Evolutionary conservation across 768 basidiomycete genomes (phyloP), one percentile per base, ranked within the genome.

Genomic region (Fomitopsis serialis): DNA sequence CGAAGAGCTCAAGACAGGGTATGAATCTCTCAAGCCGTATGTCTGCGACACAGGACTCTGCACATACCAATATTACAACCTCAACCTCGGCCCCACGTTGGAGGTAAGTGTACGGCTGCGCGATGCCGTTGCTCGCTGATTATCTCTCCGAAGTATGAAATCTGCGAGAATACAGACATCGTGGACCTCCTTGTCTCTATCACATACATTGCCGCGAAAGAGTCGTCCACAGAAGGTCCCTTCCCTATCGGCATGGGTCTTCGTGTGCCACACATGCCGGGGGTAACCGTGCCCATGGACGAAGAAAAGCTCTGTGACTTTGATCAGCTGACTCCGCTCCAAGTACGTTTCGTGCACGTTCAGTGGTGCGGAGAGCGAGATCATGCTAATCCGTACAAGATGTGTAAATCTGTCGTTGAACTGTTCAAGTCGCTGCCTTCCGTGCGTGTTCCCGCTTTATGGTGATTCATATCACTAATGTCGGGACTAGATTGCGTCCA

Each of bases 151-250:
- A 47, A 87, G 84, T 86, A 87, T 58, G 87, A 89, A 64, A 85
- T 89, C 51, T 70, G 78, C 19, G 77, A 78, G 53, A 87, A 87
- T 56, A 73, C 83, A 0, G 68, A 72, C 42, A 79, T 79, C 0
- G 85, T 89, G 27, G 86, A 89, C 57, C 74, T 89, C 9, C 77
- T 89, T 4, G 76, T 87, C 19, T 84, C 84, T 19, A 69, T 88
- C 7, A 72, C 82, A 0, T 85, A 83, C 58, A 65, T 72, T 19
- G 75, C 84, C 66, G 68, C 8, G 82, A 84, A 55, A 68, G 71
- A 2, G 72, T n/a, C n/a, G n/a, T n/a, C 72, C 2, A 66, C 85
- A 47, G 76, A 80, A 11, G 80, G 83, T 15, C 83, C 80, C 11
- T 70, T 85, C 7, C 82, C 83, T 0, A 63, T 79, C 13, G 84